Evolutionary conservation across 106 monocot genomes (phyloP), one percentile per base, ranked within the genome.

Genomic region (Acorus gramineus): DNA sequence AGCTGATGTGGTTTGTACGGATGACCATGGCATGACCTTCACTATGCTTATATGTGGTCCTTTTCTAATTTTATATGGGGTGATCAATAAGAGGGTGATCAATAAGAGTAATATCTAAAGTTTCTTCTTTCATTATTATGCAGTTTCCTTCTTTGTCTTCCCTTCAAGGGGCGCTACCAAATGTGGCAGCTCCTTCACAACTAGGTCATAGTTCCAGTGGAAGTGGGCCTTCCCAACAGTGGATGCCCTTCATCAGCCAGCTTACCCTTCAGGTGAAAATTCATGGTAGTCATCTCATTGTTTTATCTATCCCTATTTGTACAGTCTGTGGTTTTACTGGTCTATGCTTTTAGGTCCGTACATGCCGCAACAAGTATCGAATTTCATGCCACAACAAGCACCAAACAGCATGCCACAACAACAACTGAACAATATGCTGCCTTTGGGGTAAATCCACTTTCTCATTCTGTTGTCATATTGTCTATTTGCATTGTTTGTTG

Each of bases 101-200:
- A 28, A 28, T 28, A 14, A 55, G 56, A 28, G 28, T 28, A 28
- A 28, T 28, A 28, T 28, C 28, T 28, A 28, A 28, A 28, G 28
- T 28, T 28, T 28, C 28, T 28, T 28, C 28, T 28, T 28, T 28
- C 28, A 57, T 55, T 60, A 8, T 69, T 11, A 42, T 74, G 59
- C 66, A 88, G 87, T 84, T 84, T 60, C 87, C 80, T 50, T 69
- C 82, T 8, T 65, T 80, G 83, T 49, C 70, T 14, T 68, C 86
- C 63, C 46, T 80, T 44, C 81, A 83, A 60, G 82, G 63, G 70
- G 73, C 87, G 55, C 75, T 79, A 46, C 79, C 84, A 59, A 77
- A 59, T 49, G 47, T 54, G 63, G 13, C 61, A 14, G 53, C 44
- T 54, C 67, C 70, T 55, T 70, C 67, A 54, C 46, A 69, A 52